Base-by-base conservation (phyloP, 2,329 filamentous ascomycete genomes). In the Botrytis hyacinthi region DNA sequence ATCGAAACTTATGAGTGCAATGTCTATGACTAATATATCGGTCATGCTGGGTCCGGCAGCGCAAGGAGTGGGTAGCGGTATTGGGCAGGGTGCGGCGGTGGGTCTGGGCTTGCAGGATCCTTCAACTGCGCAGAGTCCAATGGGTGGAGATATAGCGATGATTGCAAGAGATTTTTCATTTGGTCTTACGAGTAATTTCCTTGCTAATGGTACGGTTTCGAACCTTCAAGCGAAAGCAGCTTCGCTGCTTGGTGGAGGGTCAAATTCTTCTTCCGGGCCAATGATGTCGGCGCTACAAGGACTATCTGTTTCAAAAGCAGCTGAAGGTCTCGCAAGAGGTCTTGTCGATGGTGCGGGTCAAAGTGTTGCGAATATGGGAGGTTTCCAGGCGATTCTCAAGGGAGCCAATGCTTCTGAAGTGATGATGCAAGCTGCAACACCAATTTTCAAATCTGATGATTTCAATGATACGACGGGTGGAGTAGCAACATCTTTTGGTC, bases 401-500 rank as follows among this genome's bases (percentile, higher is more conserved):
- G 70, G 70, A 16, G 61, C 51, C 12, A 46, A 60, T 46, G 9
- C 46, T 10, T 46, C n/a, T 16, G 12, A 35, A 26, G 61, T 66
- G n/a, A 68, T 72, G 70, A 67, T 46, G 37, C 61, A 67, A 35
- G 46, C 61, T 0, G 46, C 62, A 22, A 37, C 20, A 14, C 70
- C 70, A 6, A 18, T 68, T 29, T 72, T 72, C 29, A 48, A 48
- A 32, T 37, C 70, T 6, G 8, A 57, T 40, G 29, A 42, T 18
- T 72, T 72, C 37, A 29, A 72, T 32, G 70, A 72, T 59, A 72
- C 70, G n/a, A 68, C 62, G 1, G 61, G 61, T 0, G 70, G 70
- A 16, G 70, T 60, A 1, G 70, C 61, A 68, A 72, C 70, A 9
- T 67, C 70, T 32, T 72, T 72, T 29, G 70, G 70, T 32, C 70